Evolutionary conservation across 176 grass and related monocot genomes (phyloP), one percentile per base, ranked within the genome.

Genomic region (Bothriochloa decipiens): DNA sequence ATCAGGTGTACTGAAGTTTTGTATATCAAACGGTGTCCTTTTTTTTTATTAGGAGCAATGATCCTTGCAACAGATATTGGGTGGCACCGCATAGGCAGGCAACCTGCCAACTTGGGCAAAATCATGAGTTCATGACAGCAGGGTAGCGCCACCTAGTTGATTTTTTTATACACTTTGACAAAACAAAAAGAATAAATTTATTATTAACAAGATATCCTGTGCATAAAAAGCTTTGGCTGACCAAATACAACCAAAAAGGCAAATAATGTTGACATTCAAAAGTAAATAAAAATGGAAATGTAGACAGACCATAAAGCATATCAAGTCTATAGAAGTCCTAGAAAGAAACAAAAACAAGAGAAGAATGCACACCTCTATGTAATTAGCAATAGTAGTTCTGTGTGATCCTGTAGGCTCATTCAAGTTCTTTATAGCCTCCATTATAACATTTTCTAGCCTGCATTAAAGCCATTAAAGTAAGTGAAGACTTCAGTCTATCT

Each of bases 371-470:
- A 97, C 95, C 95, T 95, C 92, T 74, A 97, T 95, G 77, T 93
- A 97, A 62, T 75, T 71, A 68, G 92, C 78, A 82, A 97, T 90
- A 42, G 92, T 80, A 82, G 91, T 88, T 78, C 82, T 97, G 84
- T 91, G 81, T 40, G 95, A 97, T 68, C 95, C 95, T 7, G 90
- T 97, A 72, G 95, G 87, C 82, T 97, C 95, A 74, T 97, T 95
- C 92, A 97, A 86, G 68, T 83, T 89, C 81, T 80, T 93, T 86
- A 97, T 89, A 29, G 95, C 89, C 84, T 95, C 92, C 60, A 95
- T 73, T 89, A 97, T 94, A 82, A 97, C 88, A 80, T 90, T 94
- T 13, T 92, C 95, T 53, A 97, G 76, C 89, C 95, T 97, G 88
- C 85, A 88, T 16, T 68, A 61, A 92, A 41, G 29, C 60, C 49